These are phyloP conservation scores for Phyllosticta citrichinensis DNA, from an alignment of 2,329 filamentous ascomycete species.

Conservation along the genomic window DNA sequence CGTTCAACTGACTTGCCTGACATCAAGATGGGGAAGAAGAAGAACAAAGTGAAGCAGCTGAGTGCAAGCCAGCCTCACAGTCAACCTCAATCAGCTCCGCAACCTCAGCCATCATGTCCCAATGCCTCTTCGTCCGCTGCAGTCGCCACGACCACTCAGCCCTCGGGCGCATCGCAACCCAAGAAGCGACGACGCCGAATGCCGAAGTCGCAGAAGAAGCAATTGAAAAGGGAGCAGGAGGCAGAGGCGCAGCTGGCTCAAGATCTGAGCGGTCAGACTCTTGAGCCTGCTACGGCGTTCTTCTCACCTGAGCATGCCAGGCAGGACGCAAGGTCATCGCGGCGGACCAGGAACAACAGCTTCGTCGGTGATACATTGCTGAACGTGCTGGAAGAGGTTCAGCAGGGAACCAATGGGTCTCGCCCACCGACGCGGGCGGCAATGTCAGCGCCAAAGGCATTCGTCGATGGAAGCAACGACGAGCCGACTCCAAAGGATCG, in stretches of 20 bases:
- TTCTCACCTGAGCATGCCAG: not conserved
- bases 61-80: not conserved
- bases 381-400: not conserved
- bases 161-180: not conserved
- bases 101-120: not conserved
- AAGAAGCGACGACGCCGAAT: not conserved
- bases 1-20: not conserved
- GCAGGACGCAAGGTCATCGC: not conserved
- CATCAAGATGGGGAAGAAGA: constrained; percentile 7
- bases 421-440: too few relatives aligned
- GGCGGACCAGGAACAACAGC: not conserved
- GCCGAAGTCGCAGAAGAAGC: not conserved
- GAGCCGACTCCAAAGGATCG: not conserved
- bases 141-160: not conserved
- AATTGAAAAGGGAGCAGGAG: not conserved
- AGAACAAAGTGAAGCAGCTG: constrained; percentile 7
- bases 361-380: constrained; percentile 11
- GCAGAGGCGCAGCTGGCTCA: not conserved
- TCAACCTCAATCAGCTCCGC: not conserved
- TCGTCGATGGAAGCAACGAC: not conserved
- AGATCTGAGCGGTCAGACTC: not conserved
- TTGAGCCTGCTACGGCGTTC: not conserved
- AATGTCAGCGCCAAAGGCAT: not conserved
- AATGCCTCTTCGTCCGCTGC: not conserved
- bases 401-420: not conserved